Percentiles rank a stretch among this genome's conserved stretches.
Conservation (phyloP, 345 rosid genomes). For the Salix brachista region DNA sequence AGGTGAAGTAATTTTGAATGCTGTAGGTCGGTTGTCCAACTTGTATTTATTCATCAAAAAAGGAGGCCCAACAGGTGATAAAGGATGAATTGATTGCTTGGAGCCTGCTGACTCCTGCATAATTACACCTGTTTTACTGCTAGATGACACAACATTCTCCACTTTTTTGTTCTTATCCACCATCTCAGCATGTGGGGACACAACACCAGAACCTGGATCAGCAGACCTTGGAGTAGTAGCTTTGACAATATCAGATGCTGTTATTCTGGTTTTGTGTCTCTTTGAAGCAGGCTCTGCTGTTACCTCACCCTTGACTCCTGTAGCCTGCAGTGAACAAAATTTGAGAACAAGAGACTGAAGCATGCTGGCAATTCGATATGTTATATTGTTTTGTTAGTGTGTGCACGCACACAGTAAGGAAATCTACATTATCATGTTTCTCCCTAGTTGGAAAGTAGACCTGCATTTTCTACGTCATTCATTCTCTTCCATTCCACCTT, state of each 20-base stretch:
- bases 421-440: background rate
- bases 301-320: slow-evolving; percentile 61
- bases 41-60: slow-evolving; percentile 56
- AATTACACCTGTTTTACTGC: slow-evolving; percentile 34
- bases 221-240: slow-evolving; percentile 28
- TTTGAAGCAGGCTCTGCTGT: slow-evolving; percentile 56
- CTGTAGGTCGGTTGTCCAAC: slow-evolving; percentile 75
- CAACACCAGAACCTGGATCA: slow-evolving; percentile 31
- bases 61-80: slow-evolving; percentile 34
- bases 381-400: background rate
- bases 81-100: slow-evolving; percentile 41
- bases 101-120: slow-evolving; percentile 36
- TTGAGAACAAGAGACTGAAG: slow-evolving; percentile 12
- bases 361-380: background rate
- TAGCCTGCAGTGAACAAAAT: slow-evolving; percentile 51
- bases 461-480: background rate
- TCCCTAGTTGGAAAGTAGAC: background rate
- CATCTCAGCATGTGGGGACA: slow-evolving; percentile 34
- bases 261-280: slow-evolving; percentile 47
- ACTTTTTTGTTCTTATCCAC: slow-evolving; percentile 37
- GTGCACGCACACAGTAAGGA: background rate
- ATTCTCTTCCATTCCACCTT: background rate
- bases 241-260: slow-evolving; percentile 38
- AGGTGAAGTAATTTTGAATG: slow-evolving; percentile 69
- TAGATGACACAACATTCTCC: slow-evolving; percentile 35